Conservation (phyloP, 2,329 filamentous ascomycete genomes). For the Beauveria brongniartii region DNA sequence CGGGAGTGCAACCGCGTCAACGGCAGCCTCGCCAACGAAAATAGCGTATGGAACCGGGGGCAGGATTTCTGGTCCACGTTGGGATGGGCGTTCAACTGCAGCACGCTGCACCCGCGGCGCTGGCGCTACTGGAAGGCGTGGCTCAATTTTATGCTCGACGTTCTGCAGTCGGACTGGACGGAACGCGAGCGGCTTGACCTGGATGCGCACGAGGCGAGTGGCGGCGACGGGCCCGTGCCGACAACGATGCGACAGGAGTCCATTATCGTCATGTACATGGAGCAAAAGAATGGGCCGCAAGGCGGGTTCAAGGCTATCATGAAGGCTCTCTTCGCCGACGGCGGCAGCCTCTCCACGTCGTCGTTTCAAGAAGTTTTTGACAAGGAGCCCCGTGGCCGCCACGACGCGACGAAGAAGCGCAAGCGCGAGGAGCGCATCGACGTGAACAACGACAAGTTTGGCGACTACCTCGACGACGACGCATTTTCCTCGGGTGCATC, state of each 20-base stretch:
- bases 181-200: slow-evolving; percentile 45
- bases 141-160: slow-evolving; percentile 71
- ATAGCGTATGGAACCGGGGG: slow-evolving; percentile 65
- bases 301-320: slow-evolving; percentile 47
- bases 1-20: slow-evolving; percentile 32
- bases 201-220: slow-evolving; percentile 20
- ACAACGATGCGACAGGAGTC: slow-evolving; percentile 37
- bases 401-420: slow-evolving; percentile 35
- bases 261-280: slow-evolving; percentile 54
- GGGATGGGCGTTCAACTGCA: slow-evolving; percentile 93
- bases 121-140: slow-evolving; percentile 79
- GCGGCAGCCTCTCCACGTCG: slow-evolving; percentile 40
- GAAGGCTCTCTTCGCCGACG: slow-evolving; percentile 61
- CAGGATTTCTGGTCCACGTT: slow-evolving; percentile 84
- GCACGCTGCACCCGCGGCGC: slow-evolving; percentile 58
- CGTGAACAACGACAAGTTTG: slow-evolving; percentile 51
- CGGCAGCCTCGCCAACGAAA: slow-evolving; percentile 51
- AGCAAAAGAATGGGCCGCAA: slow-evolving; percentile 36
- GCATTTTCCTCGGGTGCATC: slow-evolving; percentile 39
- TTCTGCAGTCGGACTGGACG: slow-evolving; percentile 63
- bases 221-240: slow-evolving; percentile 18
- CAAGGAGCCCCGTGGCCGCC: slow-evolving; percentile 44
- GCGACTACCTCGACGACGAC: slow-evolving; percentile 53
- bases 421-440: slow-evolving; percentile 43
- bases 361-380: slow-evolving; percentile 60